These are phyloP conservation scores for Stylonectria norvegica DNA, from an alignment of 2,329 filamentous ascomycete genomes.

Conservation along the genomic window DNA sequence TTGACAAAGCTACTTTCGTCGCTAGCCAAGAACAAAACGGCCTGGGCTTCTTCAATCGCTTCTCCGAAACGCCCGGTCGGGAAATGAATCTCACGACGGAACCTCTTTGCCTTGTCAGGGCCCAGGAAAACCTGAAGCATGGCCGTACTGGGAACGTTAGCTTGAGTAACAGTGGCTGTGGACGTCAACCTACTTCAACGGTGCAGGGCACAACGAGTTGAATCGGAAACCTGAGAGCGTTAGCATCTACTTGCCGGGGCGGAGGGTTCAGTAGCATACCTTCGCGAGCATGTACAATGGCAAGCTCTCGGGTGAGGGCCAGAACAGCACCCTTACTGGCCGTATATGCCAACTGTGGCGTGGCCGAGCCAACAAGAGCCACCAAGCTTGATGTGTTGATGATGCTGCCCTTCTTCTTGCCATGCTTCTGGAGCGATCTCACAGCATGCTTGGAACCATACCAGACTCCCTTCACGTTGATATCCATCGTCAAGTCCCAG, in stretches of 20 bases:
- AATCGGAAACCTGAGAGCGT: constrained; percentile 58
- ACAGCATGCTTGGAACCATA: constrained; percentile 89
- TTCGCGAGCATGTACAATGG: constrained; percentile 71
- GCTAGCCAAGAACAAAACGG: constrained; percentile 69
- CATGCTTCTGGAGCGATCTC: constrained; percentile 70
- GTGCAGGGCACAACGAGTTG: constrained; percentile 71
- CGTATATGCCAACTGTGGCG: constrained; percentile 72
- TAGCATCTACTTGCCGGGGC: background rate
- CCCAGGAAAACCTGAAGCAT: constrained; percentile 75
- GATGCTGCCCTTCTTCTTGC: constrained; percentile 68
- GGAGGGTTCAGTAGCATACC: background rate
- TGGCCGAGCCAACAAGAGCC: constrained; percentile 67
- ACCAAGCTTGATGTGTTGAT: constrained; percentile 75
- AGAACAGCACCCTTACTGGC: constrained; percentile 74
- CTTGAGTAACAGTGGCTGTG: background rate
- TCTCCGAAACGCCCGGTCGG: constrained; percentile 73
- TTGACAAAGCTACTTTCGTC: constrained; percentile 75
- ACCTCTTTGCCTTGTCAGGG: constrained; percentile 65
- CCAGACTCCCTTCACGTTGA: constrained; percentile 97
- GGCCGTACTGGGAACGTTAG: constrained; percentile 50
- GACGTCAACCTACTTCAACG: constrained; percentile 58
- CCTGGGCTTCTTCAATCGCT: constrained; percentile 73
- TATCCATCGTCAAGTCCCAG: constrained; percentile 87
- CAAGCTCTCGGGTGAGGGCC: constrained; percentile 69
- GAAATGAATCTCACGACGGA: constrained; percentile 71